A percentile compares a stretch with the other conserved stretches of the same genome.
phyloP scores from a whole-genome alignment of 169 alveolate species.

The Plasmodium yoelii region DNA sequence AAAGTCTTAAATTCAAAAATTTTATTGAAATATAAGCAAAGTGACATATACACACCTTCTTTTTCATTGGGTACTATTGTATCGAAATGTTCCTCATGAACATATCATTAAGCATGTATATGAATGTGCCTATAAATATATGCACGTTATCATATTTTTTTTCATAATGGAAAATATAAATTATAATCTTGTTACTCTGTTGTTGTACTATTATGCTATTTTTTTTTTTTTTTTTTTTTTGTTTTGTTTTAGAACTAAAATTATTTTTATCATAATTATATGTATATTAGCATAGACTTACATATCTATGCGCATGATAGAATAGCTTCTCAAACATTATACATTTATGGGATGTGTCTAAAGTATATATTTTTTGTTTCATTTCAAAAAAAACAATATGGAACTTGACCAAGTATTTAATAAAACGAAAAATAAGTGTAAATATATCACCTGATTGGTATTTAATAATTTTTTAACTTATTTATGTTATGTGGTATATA shows the following conservation, averaged over 20 bases:
- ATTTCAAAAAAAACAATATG: too few relatives aligned
- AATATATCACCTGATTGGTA: too few relatives aligned
- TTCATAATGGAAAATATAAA: not conserved
- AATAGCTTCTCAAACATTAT: too few relatives aligned
- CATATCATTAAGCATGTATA: not conserved
- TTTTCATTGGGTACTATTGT: conserved; percentile 54
- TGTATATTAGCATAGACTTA: not conserved
- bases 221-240: not conserved
- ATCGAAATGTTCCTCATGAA: conserved; percentile 32
- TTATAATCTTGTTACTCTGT: not conserved
- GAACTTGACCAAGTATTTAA: too few relatives aligned
- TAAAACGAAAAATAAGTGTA: too few relatives aligned
- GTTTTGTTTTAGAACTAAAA: not conserved
- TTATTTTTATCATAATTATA: not conserved
- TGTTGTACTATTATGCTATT: not conserved
- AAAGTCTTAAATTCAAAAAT: conserved; percentile 42
- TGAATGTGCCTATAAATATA: too few relatives aligned
- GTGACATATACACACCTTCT: conserved; percentile 64
- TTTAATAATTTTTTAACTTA: too few relatives aligned
- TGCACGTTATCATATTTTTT: not conserved
- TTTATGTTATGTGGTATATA: too few relatives aligned
- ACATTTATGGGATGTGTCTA: too few relatives aligned
- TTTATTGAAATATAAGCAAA: conserved; percentile 45
- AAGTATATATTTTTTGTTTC: too few relatives aligned
- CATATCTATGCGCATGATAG: too few relatives aligned